A percentile compares a stretch with the other conserved stretches of the same genome.
phyloP scores from a whole-genome alignment of 2,329 filamentous ascomycete genomes.

The Colletotrichum costaricense region DNA sequence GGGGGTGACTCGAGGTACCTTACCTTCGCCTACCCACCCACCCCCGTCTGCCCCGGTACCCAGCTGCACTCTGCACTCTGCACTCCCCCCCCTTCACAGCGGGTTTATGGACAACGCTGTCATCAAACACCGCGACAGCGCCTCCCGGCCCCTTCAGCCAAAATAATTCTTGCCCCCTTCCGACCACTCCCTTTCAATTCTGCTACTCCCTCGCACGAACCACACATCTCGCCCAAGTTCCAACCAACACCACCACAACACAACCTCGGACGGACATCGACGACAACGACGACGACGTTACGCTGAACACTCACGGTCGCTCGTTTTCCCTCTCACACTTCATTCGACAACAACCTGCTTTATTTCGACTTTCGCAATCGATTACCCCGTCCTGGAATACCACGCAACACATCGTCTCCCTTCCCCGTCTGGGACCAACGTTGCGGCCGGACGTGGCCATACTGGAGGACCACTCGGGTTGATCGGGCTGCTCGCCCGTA shows the following conservation, averaged over 20 bases:
- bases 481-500: conserved; percentile 48
- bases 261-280: conserved; percentile 30
- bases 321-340: conserved; percentile 23
- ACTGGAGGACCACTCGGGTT: conserved; percentile 54
- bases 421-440: conserved; percentile 26
- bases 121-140: conserved; percentile 36
- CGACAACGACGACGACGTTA: conserved; percentile 24
- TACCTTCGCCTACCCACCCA: background rate
- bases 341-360: conserved; percentile 1
- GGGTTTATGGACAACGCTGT: conserved; percentile 36
- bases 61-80: background rate
- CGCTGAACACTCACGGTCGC: conserved; percentile 29
- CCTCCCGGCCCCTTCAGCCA: conserved; percentile 34
- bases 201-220: conserved; percentile 35
- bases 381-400: conserved; percentile 17
- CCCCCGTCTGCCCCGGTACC: background rate
- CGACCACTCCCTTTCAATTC: conserved; percentile 34
- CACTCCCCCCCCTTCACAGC: conserved; percentile 21
- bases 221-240: conserved; percentile 14
- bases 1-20: conserved; percentile 1
- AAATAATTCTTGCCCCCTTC: conserved; percentile 37
- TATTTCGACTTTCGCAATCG: background rate
- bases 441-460: conserved; percentile 46
- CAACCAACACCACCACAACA: conserved; percentile 31
- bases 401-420: background rate